Conservation (phyloP, 305 asterid genomes). For the Stenogyne calaminthoides region DNA sequence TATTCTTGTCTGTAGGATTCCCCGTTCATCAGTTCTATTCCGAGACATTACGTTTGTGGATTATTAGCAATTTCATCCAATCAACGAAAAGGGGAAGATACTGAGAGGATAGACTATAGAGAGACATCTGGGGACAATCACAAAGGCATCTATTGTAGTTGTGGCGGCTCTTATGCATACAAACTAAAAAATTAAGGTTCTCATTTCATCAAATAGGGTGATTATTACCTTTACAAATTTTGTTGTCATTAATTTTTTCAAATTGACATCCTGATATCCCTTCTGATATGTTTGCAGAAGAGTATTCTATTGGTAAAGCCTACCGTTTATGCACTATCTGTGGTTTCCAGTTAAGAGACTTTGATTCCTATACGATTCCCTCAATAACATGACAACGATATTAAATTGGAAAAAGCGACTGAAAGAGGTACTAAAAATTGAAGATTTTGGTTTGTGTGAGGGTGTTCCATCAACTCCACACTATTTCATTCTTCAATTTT, state of each 20-base stretch:
- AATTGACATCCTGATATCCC: slow-evolving; percentile 23
- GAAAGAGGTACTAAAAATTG: slow-evolving; percentile 60
- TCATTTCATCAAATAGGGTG: slow-evolving; percentile 23
- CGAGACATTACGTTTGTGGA: slow-evolving; percentile 68
- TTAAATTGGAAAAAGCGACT: slow-evolving; percentile 55
- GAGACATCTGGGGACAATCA: slow-evolving; percentile 53
- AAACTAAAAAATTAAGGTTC: slow-evolving; percentile 62
- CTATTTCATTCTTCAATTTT: neutral
- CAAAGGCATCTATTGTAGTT: slow-evolving; percentile 53
- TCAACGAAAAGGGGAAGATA: slow-evolving; percentile 36
- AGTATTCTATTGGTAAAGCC: slow-evolving; percentile 52
- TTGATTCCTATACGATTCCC: slow-evolving; percentile 65
- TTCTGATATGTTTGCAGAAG: slow-evolving; percentile 57
- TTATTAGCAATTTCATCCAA: slow-evolving; percentile 49
- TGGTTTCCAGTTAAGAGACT: slow-evolving; percentile 69
- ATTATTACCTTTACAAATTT: neutral
- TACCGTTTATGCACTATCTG: slow-evolving; percentile 44
- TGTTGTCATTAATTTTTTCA: slow-evolving; percentile 12
- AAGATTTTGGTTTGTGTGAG: neutral
- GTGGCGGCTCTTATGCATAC: slow-evolving; percentile 73
- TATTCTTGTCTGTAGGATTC: slow-evolving; percentile 52
- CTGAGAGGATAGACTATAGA: slow-evolving; percentile 51
- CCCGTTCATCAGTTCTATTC: slow-evolving; percentile 48
- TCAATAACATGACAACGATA: slow-evolving; percentile 69
- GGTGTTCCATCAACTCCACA: neutral